These are phyloP conservation scores for Paramecium caudatum DNA, from an alignment of 73 alveolate genomes.

Conservation along the genomic window DNA sequence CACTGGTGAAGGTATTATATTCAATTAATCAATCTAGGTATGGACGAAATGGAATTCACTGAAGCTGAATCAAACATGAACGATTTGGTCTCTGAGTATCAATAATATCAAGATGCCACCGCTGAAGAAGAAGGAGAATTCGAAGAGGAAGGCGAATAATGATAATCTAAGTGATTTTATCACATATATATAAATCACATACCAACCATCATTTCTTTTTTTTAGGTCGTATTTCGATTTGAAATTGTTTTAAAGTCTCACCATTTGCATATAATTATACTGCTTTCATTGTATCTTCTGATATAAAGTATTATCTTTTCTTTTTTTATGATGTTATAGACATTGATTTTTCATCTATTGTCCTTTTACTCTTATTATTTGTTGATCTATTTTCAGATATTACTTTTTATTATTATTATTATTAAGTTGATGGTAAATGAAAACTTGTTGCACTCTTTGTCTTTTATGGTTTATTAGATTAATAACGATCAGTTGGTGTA, in stretches of 20 bases:
- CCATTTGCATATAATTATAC: constrained; percentile 43
- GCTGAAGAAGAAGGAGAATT: constrained; percentile 93
- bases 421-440: constrained; percentile 57
- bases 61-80: constrained; percentile 98
- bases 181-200: constrained; percentile 30
- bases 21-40: constrained; percentile 4
- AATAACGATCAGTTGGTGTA: neutral
- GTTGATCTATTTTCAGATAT: constrained; percentile 46
- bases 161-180: constrained; percentile 48
- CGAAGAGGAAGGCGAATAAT: constrained; percentile 76
- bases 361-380: constrained; percentile 35
- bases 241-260: neutral
- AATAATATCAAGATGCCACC: constrained; percentile 96
- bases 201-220: constrained; percentile 45
- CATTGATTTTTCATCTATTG: constrained; percentile 35
- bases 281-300: constrained; percentile 52
- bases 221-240: constrained; percentile 56
- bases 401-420: neutral
- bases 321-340: constrained; percentile 22
- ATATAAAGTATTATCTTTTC: constrained; percentile 46
- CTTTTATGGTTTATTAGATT: neutral
- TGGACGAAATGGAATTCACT: constrained; percentile 97
- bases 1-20: constrained; percentile 91
- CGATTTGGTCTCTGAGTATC: constrained; percentile 97
- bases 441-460: constrained; percentile 63